phyloP scores from a whole-genome alignment of 2,329 filamentous ascomycete species.

The Pseudohalonectria lignicola region DNA sequence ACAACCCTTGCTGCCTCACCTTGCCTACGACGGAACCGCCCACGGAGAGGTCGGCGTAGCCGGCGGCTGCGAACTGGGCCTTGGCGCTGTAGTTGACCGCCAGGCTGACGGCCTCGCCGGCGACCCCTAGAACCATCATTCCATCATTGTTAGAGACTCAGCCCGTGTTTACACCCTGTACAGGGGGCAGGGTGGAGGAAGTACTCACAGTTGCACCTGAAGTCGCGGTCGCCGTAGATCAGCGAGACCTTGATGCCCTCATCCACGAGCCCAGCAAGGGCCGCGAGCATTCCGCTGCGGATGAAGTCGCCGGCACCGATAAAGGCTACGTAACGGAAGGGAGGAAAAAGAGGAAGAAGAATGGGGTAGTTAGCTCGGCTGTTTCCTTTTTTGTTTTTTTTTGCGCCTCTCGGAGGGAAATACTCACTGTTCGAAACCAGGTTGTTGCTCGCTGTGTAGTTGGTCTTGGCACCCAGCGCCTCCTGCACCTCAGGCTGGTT shows the following conservation, averaged over 20 bases:
- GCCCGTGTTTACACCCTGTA: too few species aligned
- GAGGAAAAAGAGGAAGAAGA: too few species aligned
- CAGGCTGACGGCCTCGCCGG: conserved; percentile 62
- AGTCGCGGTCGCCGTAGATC: conserved; percentile 57
- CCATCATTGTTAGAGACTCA: too few species aligned
- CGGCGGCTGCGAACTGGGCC: conserved; percentile 48
- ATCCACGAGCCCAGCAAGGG: conserved; percentile 49
- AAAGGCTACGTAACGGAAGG: conserved; percentile 30
- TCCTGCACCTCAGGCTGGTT: conserved; percentile 41
- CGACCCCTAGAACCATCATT: too few species aligned
- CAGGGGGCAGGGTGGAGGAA: not conserved
- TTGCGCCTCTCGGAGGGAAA: too few species aligned
- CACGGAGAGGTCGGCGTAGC: conserved; percentile 62
- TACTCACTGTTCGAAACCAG: conserved; percentile 17
- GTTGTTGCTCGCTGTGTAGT: conserved; percentile 32
- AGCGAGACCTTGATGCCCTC: conserved; percentile 58
- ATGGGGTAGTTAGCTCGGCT: too few species aligned
- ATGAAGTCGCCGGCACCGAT: conserved; percentile 41
- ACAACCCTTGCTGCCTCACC: conserved; percentile 67
- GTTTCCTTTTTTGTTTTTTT: too few species aligned
- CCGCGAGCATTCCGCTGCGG: conserved; percentile 27
- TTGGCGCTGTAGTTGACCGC: conserved; percentile 40
- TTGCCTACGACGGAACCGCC: conserved; percentile 58
- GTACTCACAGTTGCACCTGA: conserved; percentile 47
- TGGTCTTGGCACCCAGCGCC: conserved; percentile 46